A percentile compares a stretch with the other conserved stretches of the same genome.
phyloP scores from a whole-genome alignment of 2,329 filamentous ascomycete genomes.

The Sarocladium brachiariae region DNA sequence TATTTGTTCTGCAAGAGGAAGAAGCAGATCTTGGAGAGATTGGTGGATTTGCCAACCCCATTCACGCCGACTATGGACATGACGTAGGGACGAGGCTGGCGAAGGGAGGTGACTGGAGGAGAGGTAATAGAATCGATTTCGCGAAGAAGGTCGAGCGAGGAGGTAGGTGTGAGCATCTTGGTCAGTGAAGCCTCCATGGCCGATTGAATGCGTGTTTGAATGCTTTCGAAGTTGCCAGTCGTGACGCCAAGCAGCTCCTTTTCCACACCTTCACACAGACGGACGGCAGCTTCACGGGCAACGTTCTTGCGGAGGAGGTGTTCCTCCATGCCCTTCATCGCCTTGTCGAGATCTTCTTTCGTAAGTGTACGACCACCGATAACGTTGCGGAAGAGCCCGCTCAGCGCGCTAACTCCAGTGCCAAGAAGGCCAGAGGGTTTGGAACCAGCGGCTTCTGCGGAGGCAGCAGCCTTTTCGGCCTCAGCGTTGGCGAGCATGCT shows the following conservation, averaged over 20 bases:
- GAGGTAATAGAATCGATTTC: conserved; percentile 78
- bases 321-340: conserved; percentile 93
- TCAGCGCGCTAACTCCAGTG: conserved; percentile 73
- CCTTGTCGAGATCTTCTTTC: conserved; percentile 81
- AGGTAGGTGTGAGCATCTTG: conserved; percentile 93
- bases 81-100: conserved; percentile 75
- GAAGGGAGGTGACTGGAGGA: conserved; percentile 56
- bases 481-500: conserved; percentile 80
- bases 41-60: conserved; percentile 96
- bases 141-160: conserved; percentile 86
- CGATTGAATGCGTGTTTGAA: conserved; percentile 73
- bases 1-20: conserved; percentile 97
- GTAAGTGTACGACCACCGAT: conserved; percentile 91
- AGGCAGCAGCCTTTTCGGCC: conserved; percentile 45
- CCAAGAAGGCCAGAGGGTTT: conserved; percentile 58
- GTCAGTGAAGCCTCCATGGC: conserved; percentile 89
- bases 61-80: conserved; percentile 98
- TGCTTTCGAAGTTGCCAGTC: conserved; percentile 85
- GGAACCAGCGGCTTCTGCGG: conserved; percentile 27
- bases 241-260: conserved; percentile 84
- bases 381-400: conserved; percentile 87
- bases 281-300: conserved; percentile 84
- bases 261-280: conserved; percentile 86
- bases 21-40: conserved; percentile 95
- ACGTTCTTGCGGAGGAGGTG: conserved; percentile 95